Percentiles rank a stretch among this genome's conserved stretches.
These are phyloP conservation scores for Phialophora tarda DNA, from an alignment of 2,329 filamentous ascomycete genomes.

Conservation along the genomic window DNA sequence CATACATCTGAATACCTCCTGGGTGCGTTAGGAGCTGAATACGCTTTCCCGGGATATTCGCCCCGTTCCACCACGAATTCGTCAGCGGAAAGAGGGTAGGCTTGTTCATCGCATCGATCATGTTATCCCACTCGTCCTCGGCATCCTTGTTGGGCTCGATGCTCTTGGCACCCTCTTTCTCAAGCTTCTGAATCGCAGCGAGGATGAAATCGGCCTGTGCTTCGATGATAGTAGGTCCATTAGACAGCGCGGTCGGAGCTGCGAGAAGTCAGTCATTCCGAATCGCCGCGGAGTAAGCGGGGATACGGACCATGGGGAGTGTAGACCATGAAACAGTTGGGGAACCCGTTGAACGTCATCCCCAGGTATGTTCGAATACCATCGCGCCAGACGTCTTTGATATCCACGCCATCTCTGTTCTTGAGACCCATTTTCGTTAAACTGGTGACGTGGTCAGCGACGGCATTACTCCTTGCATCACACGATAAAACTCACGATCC, in stretches of 20 bases:
- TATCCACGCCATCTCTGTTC: constrained; percentile 42
- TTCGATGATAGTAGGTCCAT: constrained; percentile 58
- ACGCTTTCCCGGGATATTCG: constrained; percentile 59
- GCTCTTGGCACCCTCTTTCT: constrained; percentile 53
- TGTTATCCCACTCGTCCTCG: constrained; percentile 56
- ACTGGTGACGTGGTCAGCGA: constrained; percentile 26
- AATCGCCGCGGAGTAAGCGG: background rate
- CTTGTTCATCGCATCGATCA: constrained; percentile 55
- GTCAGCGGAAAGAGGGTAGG: constrained; percentile 58
- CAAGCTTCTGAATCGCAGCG: constrained; percentile 58
- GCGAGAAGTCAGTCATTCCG: background rate
- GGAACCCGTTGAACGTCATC: constrained; percentile 50
- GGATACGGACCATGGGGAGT: constrained; percentile 54
- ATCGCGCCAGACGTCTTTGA: constrained; percentile 47
- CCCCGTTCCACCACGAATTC: constrained; percentile 63
- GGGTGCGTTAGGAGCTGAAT: constrained; percentile 29
- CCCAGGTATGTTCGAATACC: constrained; percentile 53
- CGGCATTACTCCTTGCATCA: background rate
- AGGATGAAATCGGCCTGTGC: constrained; percentile 53
- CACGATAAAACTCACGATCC: constrained; percentile 37
- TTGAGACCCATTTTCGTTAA: constrained; percentile 50
- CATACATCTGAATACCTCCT: constrained; percentile 32
- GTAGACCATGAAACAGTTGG: constrained; percentile 60
- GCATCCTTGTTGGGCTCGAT: constrained; percentile 58
- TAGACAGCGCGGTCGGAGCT: constrained; percentile 40